Evolutionary conservation across 2,329 filamentous ascomycete genomes (phyloP).

Genomic region (Emergomyces africanus): DNA sequence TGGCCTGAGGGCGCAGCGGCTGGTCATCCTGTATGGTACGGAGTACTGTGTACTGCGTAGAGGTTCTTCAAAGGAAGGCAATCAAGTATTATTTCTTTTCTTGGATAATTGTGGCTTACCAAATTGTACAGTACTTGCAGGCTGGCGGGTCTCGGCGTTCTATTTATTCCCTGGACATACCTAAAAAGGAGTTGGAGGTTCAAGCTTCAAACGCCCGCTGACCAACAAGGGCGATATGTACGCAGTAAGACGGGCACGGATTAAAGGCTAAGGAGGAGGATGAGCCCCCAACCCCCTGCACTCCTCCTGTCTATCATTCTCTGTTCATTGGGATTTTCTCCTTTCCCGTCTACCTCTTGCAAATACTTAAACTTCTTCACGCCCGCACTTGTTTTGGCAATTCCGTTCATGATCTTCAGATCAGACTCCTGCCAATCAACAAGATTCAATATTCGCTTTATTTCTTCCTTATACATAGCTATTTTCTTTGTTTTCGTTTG

Average conservation of each 20-base stretch:
- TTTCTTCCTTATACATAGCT: not conserved
- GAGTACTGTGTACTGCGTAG: too few relatives aligned
- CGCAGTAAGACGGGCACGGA: not conserved
- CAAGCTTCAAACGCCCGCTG: too few relatives aligned
- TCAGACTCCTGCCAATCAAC: not conserved
- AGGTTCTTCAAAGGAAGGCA: too few relatives aligned
- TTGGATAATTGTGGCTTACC: too few relatives aligned
- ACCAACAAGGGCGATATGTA: too few relatives aligned
- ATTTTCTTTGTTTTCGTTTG: not conserved
- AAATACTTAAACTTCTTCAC: not conserved
- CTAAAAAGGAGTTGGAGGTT: not conserved
- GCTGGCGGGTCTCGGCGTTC: not conserved
- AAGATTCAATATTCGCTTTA: not conserved
- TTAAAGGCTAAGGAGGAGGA: not conserved
- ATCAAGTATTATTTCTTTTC: too few relatives aligned
- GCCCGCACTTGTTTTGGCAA: slow-evolving; percentile 2
- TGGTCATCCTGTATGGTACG: not conserved
- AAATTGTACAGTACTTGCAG: too few relatives aligned
- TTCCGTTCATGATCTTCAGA: not conserved
- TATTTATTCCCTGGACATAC: not conserved
- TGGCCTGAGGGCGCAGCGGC: not conserved
- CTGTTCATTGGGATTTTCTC: too few relatives aligned
- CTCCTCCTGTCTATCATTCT: not conserved
- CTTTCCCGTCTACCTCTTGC: not conserved
- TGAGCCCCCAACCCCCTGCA: not conserved